phyloP scores from a whole-genome alignment of 2,329 filamentous ascomycete genomes.

The Exserohilum rostratum region DNA sequence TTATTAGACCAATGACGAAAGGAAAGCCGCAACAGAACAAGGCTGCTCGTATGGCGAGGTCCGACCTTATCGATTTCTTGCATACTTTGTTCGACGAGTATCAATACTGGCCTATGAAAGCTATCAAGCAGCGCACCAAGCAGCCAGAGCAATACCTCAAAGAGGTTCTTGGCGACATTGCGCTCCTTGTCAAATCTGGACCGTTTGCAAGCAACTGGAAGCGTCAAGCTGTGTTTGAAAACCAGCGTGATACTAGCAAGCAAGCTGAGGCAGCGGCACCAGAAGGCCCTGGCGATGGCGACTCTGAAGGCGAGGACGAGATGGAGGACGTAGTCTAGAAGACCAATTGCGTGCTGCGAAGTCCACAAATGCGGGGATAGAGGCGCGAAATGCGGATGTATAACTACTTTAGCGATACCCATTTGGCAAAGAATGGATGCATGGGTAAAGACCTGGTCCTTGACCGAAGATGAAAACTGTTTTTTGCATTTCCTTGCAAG shows the following conservation, averaged over 20 bases:
- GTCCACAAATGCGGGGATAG: not conserved
- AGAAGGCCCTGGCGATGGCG: slow-evolving; percentile 60
- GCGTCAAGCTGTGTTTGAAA: slow-evolving; percentile 70
- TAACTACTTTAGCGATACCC: slow-evolving; percentile 10
- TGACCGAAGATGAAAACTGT: not conserved
- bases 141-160: slow-evolving; percentile 96
- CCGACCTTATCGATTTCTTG: slow-evolving; percentile 84
- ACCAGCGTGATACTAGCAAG: slow-evolving; percentile 49
- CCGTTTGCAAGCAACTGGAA: slow-evolving; percentile 86
- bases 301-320: slow-evolving; percentile 72
- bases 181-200: slow-evolving; percentile 80
- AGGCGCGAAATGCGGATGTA: not conserved
- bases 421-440: not conserved
- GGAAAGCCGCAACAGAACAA: slow-evolving; percentile 63
- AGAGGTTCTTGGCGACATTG: slow-evolving; percentile 81
- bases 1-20: slow-evolving; percentile 34
- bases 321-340: slow-evolving; percentile 74
- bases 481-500: not conserved
- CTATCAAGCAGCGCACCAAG: slow-evolving; percentile 74
- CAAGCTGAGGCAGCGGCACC: slow-evolving; percentile 37
- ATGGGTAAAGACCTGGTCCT: not conserved
- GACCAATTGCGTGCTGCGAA: not conserved
- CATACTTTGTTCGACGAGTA: slow-evolving; percentile 83
- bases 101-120: slow-evolving; percentile 93
- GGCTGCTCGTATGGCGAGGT: slow-evolving; percentile 85